Conservation (phyloP, 768 basidiomycete species). For the Trichaptum fuscoviolaceum region DNA sequence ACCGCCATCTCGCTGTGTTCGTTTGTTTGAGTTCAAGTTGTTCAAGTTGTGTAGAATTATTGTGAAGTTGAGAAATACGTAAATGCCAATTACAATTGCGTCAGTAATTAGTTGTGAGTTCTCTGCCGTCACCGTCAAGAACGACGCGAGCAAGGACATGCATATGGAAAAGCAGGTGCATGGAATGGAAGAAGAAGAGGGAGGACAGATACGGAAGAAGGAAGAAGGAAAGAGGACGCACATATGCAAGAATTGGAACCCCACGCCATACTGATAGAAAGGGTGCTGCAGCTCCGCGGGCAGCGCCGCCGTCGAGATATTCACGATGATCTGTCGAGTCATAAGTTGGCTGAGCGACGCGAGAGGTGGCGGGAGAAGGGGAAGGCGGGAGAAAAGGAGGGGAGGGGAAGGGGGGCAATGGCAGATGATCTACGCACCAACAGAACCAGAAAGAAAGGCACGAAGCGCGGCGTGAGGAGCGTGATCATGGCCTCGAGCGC, state of each 20-base stretch:
- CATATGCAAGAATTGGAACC: slow-evolving; percentile 29
- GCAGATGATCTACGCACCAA: slow-evolving; percentile 18
- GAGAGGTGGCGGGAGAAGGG: too few species aligned
- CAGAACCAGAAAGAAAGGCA: slow-evolving; percentile 28
- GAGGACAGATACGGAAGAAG: too few species aligned
- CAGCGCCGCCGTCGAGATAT: slow-evolving; percentile 24
- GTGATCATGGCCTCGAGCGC: slow-evolving; percentile 30
- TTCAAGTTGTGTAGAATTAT: too few species aligned
- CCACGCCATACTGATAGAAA: slow-evolving; percentile 26
- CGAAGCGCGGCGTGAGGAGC: slow-evolving; percentile 26
- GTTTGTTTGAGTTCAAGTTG: too few species aligned
- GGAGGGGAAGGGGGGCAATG: background rate
- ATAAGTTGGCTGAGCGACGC: background rate
- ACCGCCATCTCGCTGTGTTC: slow-evolving; percentile 23
- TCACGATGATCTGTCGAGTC: slow-evolving; percentile 24
- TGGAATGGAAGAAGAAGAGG: too few species aligned
- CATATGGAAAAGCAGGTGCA: too few species aligned
- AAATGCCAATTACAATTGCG: background rate
- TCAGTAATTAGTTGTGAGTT: slow-evolving; percentile 17
- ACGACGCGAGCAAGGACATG: too few species aligned
- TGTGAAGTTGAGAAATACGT: too few species aligned
- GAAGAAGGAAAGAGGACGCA: background rate
- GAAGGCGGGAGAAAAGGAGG: background rate
- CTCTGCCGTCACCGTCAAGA: too few species aligned
- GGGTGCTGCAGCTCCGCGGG: slow-evolving; percentile 25